These are phyloP conservation scores for Crataegus laevigata DNA, from an alignment of 306 rosid species.

Conservation along the genomic window DNA sequence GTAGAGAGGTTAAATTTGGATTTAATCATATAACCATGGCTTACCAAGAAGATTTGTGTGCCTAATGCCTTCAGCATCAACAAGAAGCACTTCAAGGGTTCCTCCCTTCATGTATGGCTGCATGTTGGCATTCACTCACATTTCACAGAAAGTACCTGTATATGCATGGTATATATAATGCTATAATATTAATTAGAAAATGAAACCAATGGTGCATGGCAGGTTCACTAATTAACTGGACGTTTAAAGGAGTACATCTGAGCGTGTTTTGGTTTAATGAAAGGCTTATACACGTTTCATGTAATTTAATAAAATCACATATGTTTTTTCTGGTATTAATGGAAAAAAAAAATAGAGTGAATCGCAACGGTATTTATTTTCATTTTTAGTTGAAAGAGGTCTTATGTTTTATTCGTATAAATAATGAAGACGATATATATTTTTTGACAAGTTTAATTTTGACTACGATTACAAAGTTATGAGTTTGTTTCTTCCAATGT, in stretches of 20 bases:
- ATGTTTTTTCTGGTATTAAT: background rate
- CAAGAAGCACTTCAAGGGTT: conserved; percentile 65
- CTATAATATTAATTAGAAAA: background rate
- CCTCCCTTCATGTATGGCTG: conserved; percentile 35
- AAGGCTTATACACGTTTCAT: background rate
- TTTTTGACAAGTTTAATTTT: no score
- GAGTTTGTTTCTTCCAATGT: background rate
- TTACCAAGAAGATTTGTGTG: conserved; percentile 64
- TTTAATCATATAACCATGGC: background rate
- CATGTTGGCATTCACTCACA: background rate
- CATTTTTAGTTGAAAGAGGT: no score
- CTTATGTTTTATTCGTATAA: background rate
- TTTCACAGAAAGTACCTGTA: background rate
- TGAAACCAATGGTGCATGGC: background rate
- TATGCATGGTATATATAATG: background rate
- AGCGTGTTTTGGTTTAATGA: background rate
- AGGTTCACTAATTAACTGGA: background rate
- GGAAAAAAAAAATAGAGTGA: no score
- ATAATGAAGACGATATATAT: background rate
- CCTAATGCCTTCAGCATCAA: conserved; percentile 58
- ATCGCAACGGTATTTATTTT: no score
- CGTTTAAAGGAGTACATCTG: background rate
- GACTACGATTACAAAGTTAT: no score
- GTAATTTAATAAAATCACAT: background rate
- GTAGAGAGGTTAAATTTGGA: background rate